Evolutionary conservation across 2,329 filamentous ascomycete species (phyloP).

Genomic region (Alternaria burnsii): DNA sequence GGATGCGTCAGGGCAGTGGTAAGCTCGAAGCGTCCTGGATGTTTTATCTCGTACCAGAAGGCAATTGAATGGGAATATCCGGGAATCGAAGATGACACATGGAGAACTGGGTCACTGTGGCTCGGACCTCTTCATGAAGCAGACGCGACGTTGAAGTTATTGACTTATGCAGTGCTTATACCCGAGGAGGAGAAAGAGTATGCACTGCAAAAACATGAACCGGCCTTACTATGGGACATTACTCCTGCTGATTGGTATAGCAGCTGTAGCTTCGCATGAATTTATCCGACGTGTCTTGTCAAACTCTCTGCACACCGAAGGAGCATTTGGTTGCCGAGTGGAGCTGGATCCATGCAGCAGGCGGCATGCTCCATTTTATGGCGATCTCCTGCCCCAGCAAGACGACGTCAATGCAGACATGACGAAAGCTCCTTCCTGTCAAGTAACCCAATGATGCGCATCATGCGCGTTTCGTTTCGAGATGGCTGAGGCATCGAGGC

Average conservation of each 20-base stretch:
- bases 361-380: neutral
- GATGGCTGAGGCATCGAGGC: conserved; percentile 16
- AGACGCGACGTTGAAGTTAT: neutral
- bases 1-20: neutral
- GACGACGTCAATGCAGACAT: conserved; percentile 8
- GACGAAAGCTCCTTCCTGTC: conserved; percentile 3
- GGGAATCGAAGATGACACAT: neutral
- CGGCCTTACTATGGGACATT: neutral
- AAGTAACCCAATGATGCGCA: conserved; percentile 12
- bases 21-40: neutral
- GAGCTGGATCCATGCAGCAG: neutral
- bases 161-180: neutral
- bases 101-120: neutral
- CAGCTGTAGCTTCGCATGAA: conserved; percentile 1
- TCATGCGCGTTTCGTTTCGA: conserved; percentile 26
- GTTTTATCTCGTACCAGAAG: too few species aligned
- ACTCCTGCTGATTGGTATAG: neutral
- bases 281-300: neutral
- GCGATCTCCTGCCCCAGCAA: conserved; percentile 2
- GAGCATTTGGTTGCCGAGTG: neutral
- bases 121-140: neutral
- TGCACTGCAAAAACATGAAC: neutral
- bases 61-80: neutral
- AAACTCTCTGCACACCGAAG: neutral
- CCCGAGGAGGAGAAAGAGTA: neutral